Percentiles rank a stretch among this genome's conserved stretches.
phyloP scores from a whole-genome alignment of 2,329 filamentous ascomycete species.

The Aspergillus arachidicola region DNA sequence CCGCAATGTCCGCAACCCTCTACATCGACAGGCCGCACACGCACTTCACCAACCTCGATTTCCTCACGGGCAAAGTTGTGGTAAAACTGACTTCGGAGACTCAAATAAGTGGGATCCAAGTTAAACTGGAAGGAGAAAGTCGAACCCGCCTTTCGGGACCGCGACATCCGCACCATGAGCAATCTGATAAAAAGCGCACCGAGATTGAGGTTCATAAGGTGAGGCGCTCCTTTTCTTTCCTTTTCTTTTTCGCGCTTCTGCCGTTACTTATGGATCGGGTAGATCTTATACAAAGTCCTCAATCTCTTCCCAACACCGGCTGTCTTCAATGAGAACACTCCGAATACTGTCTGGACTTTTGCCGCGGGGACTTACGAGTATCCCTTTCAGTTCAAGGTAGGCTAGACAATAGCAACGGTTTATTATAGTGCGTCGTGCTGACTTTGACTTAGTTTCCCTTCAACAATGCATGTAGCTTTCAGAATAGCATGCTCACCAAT shows the following conservation, averaged over 20 bases:
- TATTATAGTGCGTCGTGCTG: background rate
- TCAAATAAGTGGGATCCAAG: constrained; percentile 48
- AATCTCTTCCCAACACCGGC: constrained; percentile 51
- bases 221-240: constrained; percentile 12
- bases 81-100: constrained; percentile 46
- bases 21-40: constrained; percentile 46
- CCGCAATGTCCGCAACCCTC: constrained; percentile 49
- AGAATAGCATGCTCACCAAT: constrained; percentile 50
- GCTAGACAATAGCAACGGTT: background rate
- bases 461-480: constrained; percentile 51
- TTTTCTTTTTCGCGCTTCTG: too few species aligned
- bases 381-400: constrained; percentile 53
- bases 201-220: constrained; percentile 55
- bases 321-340: constrained; percentile 39
- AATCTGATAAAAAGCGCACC: constrained; percentile 51
- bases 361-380: constrained; percentile 51
- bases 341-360: constrained; percentile 47
- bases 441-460: constrained; percentile 45
- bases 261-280: background rate
- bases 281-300: constrained; percentile 51
- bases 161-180: constrained; percentile 43
- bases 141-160: constrained; percentile 46
- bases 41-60: constrained; percentile 54
- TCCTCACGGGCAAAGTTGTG: constrained; percentile 49
- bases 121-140: constrained; percentile 55